Evolutionary conservation across 2,329 filamentous ascomycete genomes (phyloP).

Genomic region (Lachnellula cervina): DNA sequence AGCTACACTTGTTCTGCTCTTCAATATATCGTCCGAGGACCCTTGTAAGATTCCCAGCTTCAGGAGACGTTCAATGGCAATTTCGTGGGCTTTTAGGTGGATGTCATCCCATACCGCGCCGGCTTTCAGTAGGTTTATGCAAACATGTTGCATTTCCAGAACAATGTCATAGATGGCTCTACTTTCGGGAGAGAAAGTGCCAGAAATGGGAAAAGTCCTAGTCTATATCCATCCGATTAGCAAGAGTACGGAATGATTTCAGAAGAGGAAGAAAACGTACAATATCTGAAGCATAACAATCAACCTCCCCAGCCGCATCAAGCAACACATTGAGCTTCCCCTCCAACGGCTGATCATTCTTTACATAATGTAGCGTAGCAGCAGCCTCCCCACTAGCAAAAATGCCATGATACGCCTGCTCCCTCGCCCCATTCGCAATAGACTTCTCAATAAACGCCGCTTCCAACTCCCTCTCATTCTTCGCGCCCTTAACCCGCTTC

Average conservation of each 20-base stretch:
- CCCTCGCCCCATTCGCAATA: conserved; percentile 67
- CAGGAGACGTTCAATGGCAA: conserved; percentile 76
- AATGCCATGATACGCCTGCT: conserved; percentile 86
- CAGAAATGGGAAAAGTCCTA: conserved; percentile 77
- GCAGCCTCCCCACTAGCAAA: conserved; percentile 75
- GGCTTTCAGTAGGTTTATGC: conserved; percentile 65
- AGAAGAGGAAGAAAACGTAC: conserved; percentile 35
- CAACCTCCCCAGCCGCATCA: conserved; percentile 76
- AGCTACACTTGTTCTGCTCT: conserved; percentile 73
- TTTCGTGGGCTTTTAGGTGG: conserved; percentile 71
- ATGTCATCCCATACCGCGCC: conserved; percentile 78
- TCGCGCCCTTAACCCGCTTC: conserved; percentile 55
- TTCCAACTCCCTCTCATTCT: conserved; percentile 79
- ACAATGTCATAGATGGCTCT: conserved; percentile 78
- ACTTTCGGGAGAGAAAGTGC: conserved; percentile 64
- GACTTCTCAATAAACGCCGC: conserved; percentile 74
- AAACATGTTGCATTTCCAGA: conserved; percentile 78
- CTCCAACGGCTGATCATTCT: conserved; percentile 65
- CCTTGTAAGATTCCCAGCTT: conserved; percentile 69
- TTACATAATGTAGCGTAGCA: conserved; percentile 82
- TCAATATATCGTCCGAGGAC: conserved; percentile 66
- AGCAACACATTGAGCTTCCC: conserved; percentile 76
- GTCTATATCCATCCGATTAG: conserved; percentile 51
- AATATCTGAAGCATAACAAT: conserved; percentile 67
- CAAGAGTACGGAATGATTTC: background rate